Percentiles rank a stretch among this genome's conserved stretches.
phyloP scores from a whole-genome alignment of 192 early-diverging fungal species.

The Hyaloraphidium curvatum region DNA sequence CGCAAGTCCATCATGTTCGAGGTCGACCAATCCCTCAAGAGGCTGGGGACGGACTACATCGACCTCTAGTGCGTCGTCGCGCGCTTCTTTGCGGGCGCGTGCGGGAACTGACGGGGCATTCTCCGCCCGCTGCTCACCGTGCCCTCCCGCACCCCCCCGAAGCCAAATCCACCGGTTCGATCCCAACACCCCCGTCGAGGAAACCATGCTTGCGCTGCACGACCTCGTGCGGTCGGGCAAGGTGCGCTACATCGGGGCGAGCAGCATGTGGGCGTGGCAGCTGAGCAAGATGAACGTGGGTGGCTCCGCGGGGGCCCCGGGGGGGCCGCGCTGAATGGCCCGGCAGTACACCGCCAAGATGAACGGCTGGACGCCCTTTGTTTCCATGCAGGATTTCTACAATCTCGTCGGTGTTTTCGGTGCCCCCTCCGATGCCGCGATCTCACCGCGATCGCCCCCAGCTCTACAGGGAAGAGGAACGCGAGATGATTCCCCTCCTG shows the following conservation, averaged over 20 bases:
- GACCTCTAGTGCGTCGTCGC: too few relatives aligned
- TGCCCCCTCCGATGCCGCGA: background rate
- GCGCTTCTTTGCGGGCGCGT: too few relatives aligned
- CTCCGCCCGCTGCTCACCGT: too few relatives aligned
- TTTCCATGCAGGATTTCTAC: background rate
- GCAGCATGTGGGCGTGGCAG: conserved; percentile 2
- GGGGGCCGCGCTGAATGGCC: background rate
- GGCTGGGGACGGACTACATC: background rate
- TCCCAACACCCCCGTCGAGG: conserved; percentile 2
- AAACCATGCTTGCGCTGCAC: conserved; percentile 4
- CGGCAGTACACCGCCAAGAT: background rate
- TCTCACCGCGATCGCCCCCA: background rate
- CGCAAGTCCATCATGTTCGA: background rate
- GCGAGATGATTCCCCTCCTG: background rate
- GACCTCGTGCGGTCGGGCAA: conserved; percentile 5
- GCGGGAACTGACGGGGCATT: too few relatives aligned
- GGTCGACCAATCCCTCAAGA: background rate
- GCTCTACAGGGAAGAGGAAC: background rate
- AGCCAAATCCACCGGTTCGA: conserved; percentile 5
- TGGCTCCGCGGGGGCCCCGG: background rate
- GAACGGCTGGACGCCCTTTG: conserved; percentile 4
- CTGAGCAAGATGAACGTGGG: background rate
- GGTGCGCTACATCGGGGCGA: conserved; percentile 2
- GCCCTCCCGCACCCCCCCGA: too few relatives aligned
- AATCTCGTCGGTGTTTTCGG: background rate